Evolutionary conservation across 345 rosid species (phyloP), one percentile per base, ranked within the genome.

Genomic region (Balakata baccata): DNA sequence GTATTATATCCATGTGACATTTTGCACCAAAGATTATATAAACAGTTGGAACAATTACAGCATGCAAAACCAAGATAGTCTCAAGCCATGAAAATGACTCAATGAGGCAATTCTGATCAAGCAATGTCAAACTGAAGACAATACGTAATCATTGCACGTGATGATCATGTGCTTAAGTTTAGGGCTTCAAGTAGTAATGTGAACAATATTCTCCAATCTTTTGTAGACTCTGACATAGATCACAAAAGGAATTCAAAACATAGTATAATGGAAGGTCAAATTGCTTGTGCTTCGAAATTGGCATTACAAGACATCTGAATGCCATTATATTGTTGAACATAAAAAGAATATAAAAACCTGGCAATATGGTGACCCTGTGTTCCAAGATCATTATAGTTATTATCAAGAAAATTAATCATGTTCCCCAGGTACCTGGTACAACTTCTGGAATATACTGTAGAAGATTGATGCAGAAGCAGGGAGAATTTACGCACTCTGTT

Each of bases 391-490:
- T 59, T 25, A 22, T 23, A 70, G 14, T 70, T 2, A 9, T 58
- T 18, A 50, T 13, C 16, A 58, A 46, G 18, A 43, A 70, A 57
- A 43, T 25, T 38, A 45, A 46, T 1, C 56, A 41, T 64, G 64
- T 71, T 71, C 75, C 52, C 66, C 13, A 4, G 38, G 37, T 74
- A 70, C 78, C 64, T 79, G 69, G 60, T 41, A 6, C 49, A 11
- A 59, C 41, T 45, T 29, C 18, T n/a, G 74, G 73, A 23, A 37
- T 7, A 0, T 18, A 20, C 53, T 18, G 60, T 37, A 60, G 22
- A 59, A 70, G 34, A 64, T 34, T 11, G n/a, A 25, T 4, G 46
- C 6, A 29, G 25, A 37, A 56, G 50, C 67, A 22, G 47, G 56
- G 64, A 6, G 9, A 25, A 66, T 23, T 23, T 39, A 8, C 17